Conservation (phyloP, 2,329 filamentous ascomycete genomes). For the Gliomastix tumulicola region DNA sequence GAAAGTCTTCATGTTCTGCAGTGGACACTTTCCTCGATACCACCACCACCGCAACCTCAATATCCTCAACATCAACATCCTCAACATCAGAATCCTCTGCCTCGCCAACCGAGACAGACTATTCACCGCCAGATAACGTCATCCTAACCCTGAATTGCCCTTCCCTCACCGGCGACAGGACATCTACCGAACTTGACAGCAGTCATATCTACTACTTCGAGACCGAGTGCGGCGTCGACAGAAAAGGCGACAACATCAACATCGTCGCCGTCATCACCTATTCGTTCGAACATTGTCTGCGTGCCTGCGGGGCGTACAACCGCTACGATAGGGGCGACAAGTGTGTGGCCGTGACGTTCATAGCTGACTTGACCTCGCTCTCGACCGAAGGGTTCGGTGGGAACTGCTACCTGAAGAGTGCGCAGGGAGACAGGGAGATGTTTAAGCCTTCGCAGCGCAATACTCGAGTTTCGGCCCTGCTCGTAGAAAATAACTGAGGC, state of each 20-base stretch:
- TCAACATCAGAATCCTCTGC: neutral
- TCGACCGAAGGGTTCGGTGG: neutral
- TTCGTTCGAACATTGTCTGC: neutral
- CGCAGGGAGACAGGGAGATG: neutral
- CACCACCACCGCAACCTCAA: too few species aligned
- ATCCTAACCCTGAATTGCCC: neutral
- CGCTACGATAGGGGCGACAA: neutral
- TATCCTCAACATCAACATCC: neutral
- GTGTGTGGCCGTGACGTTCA: neutral
- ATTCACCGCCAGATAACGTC: neutral
- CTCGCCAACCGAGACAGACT: neutral
- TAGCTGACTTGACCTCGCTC: neutral
- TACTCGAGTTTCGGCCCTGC: neutral
- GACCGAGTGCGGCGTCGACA: neutral
- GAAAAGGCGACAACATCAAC: neutral
- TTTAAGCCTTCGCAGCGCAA: neutral
- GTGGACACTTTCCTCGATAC: too few species aligned
- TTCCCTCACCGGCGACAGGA: neutral
- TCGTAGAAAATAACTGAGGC: neutral
- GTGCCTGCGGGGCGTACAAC: neutral
- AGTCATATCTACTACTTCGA: neutral
- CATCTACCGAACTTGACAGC: neutral
- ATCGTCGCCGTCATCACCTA: neutral
- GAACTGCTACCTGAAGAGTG: neutral
- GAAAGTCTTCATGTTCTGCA: neutral